A percentile compares a stretch with the other conserved stretches of the same genome.
phyloP scores from a whole-genome alignment of 2,329 filamentous ascomycete species.

The Fusarium sp. region DNA sequence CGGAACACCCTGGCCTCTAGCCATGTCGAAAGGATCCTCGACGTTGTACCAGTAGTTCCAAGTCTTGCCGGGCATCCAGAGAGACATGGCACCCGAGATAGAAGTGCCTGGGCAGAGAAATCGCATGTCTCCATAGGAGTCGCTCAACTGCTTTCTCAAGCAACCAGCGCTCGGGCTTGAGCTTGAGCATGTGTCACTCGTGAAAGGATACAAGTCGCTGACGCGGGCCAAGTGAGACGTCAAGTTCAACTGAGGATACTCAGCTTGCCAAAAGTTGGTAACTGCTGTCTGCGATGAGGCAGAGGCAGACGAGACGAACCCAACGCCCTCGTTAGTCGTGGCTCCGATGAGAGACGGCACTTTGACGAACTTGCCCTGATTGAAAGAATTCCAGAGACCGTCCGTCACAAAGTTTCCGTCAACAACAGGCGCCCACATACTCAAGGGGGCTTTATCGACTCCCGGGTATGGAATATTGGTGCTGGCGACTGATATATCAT shows the following conservation, averaged over 20 bases:
- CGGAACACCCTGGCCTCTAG: conserved; percentile 61
- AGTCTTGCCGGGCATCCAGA: conserved; percentile 55
- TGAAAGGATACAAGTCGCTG: conserved; percentile 53
- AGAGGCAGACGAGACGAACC: conserved; percentile 48
- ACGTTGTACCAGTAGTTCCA: conserved; percentile 81
- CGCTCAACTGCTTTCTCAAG: conserved; percentile 54
- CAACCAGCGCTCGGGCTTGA: conserved; percentile 3
- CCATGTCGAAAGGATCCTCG: conserved; percentile 64
- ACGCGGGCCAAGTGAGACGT: conserved; percentile 49
- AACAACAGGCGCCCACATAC: conserved; percentile 67
- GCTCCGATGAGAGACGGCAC: conserved; percentile 65
- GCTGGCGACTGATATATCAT: conserved; percentile 59
- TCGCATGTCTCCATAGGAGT: conserved; percentile 53
- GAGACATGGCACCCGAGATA: conserved; percentile 49
- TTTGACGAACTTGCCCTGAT: conserved; percentile 63
- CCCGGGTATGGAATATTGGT: conserved; percentile 53
- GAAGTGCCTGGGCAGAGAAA: conserved; percentile 54
- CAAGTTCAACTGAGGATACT: conserved; percentile 52
- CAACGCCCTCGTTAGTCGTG: conserved; percentile 55
- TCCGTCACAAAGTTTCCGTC: conserved; percentile 66
- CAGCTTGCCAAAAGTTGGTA: conserved; percentile 51
- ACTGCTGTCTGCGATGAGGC: conserved; percentile 52
- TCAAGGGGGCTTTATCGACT: conserved; percentile 56
- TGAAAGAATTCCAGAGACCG: conserved; percentile 63
- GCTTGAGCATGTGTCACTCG: conserved; percentile 32